Evolutionary conservation across 1,139 yeast species (phyloP), one percentile per base, ranked within the genome.

Genomic region (Protomyces inouyei): DNA sequence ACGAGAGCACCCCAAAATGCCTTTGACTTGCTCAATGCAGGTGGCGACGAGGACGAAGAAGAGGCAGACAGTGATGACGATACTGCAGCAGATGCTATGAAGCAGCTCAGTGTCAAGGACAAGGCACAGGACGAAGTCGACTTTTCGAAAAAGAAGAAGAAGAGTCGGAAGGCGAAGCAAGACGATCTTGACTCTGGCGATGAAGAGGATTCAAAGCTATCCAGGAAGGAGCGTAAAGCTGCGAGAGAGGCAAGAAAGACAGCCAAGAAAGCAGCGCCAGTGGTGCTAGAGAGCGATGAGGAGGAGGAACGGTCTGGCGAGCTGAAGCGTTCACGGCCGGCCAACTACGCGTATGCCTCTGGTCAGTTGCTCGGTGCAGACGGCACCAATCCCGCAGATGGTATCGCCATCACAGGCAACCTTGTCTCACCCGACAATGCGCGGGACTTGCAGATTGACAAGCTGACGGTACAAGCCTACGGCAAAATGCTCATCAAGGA

Each of bases 401-500:
- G 63, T 52, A 66, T 66, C 12, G 66, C 68, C 35, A 60, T 66
- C 28, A 65, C 68, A 25, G 68, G 68, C 14, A 66, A 66, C n/a
- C 54, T 66, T 9, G 53, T 65, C 28, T 65, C 67, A 3, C 67
- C 68, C n/a, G 61, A 64, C 18, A 65, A 66, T 46, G 61, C 67
- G 38, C 60, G 61, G 53, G 67, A 66, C 32, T 37, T 66, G 23
- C 68, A 66, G 43, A 64, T 66, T 12, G 67, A 66, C 35, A 66
- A 64, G 53, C 45, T 66, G 14, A 63, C 68, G n/a, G 64, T 66
- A 16, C 65, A 64, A 16, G 68, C 68, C 14, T 66, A 54, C 32
- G 99, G 99, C 80, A 93, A 92, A 76, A 97, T 93, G 66, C 81
- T 93, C 75, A 83, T 93, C 73, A 97, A 90, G 79, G 98, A 93